A percentile compares a stretch with the other conserved stretches of the same genome.
These are phyloP conservation scores for Arachis stenosperma DNA, from an alignment of 306 rosid genomes.

Conservation along the genomic window DNA sequence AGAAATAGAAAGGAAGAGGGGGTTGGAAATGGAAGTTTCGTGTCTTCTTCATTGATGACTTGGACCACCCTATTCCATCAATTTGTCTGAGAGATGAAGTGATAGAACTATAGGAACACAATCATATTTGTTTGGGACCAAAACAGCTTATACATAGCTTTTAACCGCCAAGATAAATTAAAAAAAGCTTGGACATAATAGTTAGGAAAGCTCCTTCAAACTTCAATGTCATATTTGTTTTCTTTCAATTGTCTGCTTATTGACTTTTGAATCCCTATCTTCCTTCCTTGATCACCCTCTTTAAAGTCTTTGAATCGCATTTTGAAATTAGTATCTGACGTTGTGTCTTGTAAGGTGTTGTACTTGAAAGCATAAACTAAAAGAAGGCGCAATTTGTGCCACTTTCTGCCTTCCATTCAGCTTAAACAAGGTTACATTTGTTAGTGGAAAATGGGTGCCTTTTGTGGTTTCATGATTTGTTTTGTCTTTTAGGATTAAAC, in stretches of 20 bases:
- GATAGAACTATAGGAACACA: background rate
- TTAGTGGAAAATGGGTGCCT: constrained; percentile 14
- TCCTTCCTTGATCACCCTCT: constrained; percentile 16
- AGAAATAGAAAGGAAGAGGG: constrained; percentile 6
- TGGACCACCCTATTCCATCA: constrained; percentile 19
- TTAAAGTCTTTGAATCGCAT: constrained; percentile 20
- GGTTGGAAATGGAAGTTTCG: constrained; percentile 7
- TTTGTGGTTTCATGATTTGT: constrained; percentile 12
- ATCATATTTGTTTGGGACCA: constrained; percentile 33
- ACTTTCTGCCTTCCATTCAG: constrained; percentile 20
- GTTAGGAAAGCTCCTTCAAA: background rate
- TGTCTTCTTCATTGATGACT: constrained; percentile 23
- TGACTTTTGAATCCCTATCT: constrained; percentile 14
- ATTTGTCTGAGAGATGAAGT: constrained; percentile 22
- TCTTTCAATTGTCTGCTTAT: background rate
- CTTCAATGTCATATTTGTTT: background rate
- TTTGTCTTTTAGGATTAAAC: background rate
- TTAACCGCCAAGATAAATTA: constrained; percentile 5
- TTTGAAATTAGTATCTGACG: too few relatives aligned
- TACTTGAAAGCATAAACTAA: too few relatives aligned
- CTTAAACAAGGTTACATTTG: constrained; percentile 2
- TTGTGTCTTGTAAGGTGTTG: background rate
- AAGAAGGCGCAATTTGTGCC: background rate
- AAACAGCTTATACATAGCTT: background rate
- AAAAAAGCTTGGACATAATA: constrained; percentile 10